Conservation (phyloP, 169 alveolate species). For the Hepatocystis sp. region DNA sequence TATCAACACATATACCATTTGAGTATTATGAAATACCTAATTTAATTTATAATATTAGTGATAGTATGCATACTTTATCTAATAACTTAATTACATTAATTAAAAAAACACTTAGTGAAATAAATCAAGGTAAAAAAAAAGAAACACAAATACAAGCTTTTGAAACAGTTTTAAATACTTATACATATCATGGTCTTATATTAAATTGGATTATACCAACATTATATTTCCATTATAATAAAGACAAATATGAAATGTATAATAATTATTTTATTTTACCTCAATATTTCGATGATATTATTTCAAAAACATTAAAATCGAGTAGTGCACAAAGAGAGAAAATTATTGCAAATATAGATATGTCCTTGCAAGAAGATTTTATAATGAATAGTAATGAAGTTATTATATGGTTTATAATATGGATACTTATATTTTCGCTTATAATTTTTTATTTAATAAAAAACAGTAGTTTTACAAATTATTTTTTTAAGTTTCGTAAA, state of each 20-base stretch:
- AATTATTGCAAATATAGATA: slow-evolving; percentile 65
- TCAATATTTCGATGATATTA: slow-evolving; percentile 54
- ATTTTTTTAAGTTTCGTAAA: slow-evolving; percentile 17
- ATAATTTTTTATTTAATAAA: slow-evolving; percentile 27
- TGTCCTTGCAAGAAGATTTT: slow-evolving; percentile 66
- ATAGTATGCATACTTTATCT: slow-evolving; percentile 32
- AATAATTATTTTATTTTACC: slow-evolving; percentile 63
- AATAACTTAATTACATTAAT: slow-evolving; percentile 17
- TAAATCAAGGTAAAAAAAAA: slow-evolving; percentile 29
- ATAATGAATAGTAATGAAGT: slow-evolving; percentile 74
- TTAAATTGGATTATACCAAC: slow-evolving; percentile 66
- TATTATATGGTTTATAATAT: slow-evolving; percentile 40
- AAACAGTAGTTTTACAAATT: slow-evolving; percentile 21
- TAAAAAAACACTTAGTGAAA: slow-evolving; percentile 25
- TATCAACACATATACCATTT: slow-evolving; percentile 44
- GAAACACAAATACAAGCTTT: slow-evolving; percentile 29
- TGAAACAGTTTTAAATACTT: slow-evolving; percentile 43
- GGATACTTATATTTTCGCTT: slow-evolving; percentile 38
- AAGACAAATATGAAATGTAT: slow-evolving; percentile 35
- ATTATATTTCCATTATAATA: slow-evolving; percentile 51
- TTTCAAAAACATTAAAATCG: slow-evolving; percentile 57
- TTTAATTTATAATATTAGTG: slow-evolving; percentile 36
- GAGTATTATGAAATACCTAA: slow-evolving; percentile 67
- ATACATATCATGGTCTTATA: slow-evolving; percentile 46
- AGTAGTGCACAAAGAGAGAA: slow-evolving; percentile 71